phyloP scores from a whole-genome alignment of 257 asterid species.

The Nicotiana tomentosiformis region DNA sequence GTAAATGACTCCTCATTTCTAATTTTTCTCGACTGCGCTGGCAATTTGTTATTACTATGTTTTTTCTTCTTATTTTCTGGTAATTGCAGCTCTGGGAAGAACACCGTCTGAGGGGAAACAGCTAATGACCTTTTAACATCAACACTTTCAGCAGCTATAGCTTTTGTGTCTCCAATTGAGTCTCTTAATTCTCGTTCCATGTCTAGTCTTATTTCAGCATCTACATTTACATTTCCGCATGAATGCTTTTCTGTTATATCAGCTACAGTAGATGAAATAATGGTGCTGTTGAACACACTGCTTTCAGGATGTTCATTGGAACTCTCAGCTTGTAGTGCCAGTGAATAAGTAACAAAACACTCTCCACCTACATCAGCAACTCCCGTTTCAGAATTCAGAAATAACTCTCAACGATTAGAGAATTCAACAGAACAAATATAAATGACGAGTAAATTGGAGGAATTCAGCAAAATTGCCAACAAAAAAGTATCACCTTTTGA shows the following conservation, averaged over 20 bases:
- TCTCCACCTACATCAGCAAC: slow-evolving; percentile 29
- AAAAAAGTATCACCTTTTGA: slow-evolving; percentile 25
- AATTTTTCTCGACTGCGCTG: slow-evolving; percentile 1
- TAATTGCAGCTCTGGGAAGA: slow-evolving; percentile 18
- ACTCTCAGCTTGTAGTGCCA: slow-evolving; percentile 21
- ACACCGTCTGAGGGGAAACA: background rate
- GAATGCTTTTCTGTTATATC: background rate
- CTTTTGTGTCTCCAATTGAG: background rate
- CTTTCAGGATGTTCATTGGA: slow-evolving; percentile 13
- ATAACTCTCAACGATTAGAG: background rate
- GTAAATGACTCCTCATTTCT: slow-evolving; percentile 9
- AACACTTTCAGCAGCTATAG: background rate
- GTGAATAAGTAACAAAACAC: slow-evolving; percentile 11
- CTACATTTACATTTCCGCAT: slow-evolving; percentile 9
- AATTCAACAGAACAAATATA: background rate
- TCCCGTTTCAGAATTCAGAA: slow-evolving; percentile 4
- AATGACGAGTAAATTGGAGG: background rate
- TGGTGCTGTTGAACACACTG: background rate
- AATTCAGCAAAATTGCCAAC: background rate
- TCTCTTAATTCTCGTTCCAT: background rate
- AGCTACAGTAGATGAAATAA: background rate
- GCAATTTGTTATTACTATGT: background rate
- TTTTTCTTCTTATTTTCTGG: slow-evolving; percentile 15
- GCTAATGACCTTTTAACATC: slow-evolving; percentile 3
- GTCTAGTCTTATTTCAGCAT: background rate